phyloP scores from a whole-genome alignment of 345 rosid genomes.

The Luvunga scandens region DNA sequence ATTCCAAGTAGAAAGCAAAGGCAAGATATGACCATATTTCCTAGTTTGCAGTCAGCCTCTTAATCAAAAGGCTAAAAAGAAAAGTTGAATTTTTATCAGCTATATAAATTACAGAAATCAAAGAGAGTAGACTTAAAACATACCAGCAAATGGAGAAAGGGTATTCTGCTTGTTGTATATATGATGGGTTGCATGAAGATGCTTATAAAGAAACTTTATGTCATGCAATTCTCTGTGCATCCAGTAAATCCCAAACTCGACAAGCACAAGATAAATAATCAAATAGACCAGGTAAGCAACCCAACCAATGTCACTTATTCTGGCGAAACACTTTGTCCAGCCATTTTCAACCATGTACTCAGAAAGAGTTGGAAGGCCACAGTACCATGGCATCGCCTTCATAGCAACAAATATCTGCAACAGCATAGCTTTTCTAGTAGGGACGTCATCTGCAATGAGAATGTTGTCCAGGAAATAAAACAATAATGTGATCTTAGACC shows the following conservation, averaged over 20 bases:
- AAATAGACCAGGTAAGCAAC: slow-evolving; percentile 43
- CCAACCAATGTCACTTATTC: slow-evolving; percentile 69
- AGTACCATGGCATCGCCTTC: slow-evolving; percentile 96
- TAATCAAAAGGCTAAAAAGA: background rate
- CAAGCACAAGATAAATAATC: slow-evolving; percentile 52
- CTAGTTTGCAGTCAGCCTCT: background rate
- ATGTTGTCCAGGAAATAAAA: slow-evolving; percentile 10
- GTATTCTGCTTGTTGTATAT: slow-evolving; percentile 98
- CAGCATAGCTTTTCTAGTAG: slow-evolving; percentile 78
- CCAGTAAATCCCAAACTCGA: slow-evolving; percentile 96
- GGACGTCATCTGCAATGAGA: slow-evolving; percentile 74
- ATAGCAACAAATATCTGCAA: slow-evolving; percentile 86
- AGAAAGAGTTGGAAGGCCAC: slow-evolving; percentile 75
- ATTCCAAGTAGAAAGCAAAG: background rate
- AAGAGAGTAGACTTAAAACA: slow-evolving; percentile 17
- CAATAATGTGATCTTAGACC: slow-evolving; percentile 4
- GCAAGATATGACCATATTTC: background rate
- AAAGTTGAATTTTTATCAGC: background rate
- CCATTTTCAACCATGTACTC: slow-evolving; percentile 87
- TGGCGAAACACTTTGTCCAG: slow-evolving; percentile 75
- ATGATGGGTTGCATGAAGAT: slow-evolving; percentile 88
- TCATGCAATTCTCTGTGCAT: slow-evolving; percentile 94
- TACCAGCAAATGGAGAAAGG: slow-evolving; percentile 96
- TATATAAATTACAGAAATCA: background rate
- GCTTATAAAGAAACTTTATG: slow-evolving; percentile 86